phyloP scores from a whole-genome alignment of 176 grass and related monocot genomes.

The Avena insularis region DNA sequence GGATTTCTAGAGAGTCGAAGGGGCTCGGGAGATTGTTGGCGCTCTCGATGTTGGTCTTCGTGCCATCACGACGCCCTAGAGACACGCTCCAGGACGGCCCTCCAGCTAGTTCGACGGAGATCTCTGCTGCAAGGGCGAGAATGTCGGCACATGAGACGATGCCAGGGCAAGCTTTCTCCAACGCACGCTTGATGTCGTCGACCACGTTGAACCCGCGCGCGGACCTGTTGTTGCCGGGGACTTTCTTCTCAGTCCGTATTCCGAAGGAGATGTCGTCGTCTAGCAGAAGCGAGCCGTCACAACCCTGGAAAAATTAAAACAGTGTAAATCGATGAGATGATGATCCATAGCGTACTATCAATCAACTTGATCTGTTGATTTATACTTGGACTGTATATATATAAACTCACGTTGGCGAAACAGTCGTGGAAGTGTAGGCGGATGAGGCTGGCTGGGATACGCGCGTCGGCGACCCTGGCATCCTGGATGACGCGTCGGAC shows the following conservation, averaged over 20 bases:
- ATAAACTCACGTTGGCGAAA: conserved; percentile 40
- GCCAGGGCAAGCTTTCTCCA: conserved; percentile 30
- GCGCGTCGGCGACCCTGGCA: conserved; percentile 32
- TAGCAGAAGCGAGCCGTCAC: conserved; percentile 23
- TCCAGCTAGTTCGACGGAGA: conserved; percentile 27
- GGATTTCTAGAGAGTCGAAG: conserved; percentile 7
- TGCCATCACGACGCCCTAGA: conserved; percentile 59
- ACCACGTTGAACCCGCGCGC: conserved; percentile 33
- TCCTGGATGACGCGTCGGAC: conserved; percentile 37
- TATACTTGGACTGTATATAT: too few relatives aligned
- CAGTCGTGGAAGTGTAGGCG: conserved; percentile 55
- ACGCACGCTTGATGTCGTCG: conserved; percentile 41
- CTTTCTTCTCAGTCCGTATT: conserved; percentile 35
- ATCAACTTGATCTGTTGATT: too few relatives aligned
- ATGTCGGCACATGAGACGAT: conserved; percentile 46
- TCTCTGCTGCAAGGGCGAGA: neutral
- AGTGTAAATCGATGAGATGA: neutral
- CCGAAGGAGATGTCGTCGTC: neutral
- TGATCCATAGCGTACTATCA: neutral
- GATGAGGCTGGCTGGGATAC: conserved; percentile 46
- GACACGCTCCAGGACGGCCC: conserved; percentile 52
- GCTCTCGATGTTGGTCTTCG: conserved; percentile 30
- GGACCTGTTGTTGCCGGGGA: conserved; percentile 16
- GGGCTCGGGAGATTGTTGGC: conserved; percentile 50
- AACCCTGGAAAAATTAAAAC: neutral